A percentile compares a stretch with the other conserved stretches of the same genome.
Evolutionary conservation across 805 yeast genomes (phyloP).

Genomic region (Ogataea chonburiensis): DNA sequence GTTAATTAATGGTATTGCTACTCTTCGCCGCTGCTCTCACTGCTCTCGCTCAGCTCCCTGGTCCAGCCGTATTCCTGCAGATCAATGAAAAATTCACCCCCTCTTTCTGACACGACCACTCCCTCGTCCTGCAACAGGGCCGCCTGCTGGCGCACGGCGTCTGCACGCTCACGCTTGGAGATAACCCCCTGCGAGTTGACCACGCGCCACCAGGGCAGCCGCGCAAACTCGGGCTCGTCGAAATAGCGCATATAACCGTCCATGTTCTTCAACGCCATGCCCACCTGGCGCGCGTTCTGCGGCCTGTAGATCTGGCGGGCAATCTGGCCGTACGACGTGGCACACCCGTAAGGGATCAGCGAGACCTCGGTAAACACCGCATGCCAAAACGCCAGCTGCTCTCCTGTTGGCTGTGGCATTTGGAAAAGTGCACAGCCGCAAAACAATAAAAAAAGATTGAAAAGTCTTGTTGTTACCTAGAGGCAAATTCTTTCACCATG

Average conservation of each 20-base stretch:
- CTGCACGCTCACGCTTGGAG: constrained; percentile 46
- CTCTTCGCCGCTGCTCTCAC: too few species aligned
- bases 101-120: constrained; percentile 36
- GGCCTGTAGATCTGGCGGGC: constrained; percentile 65
- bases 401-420: constrained; percentile 41
- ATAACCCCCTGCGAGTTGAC: constrained; percentile 62
- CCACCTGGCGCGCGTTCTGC: constrained; percentile 70
- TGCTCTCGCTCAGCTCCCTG: constrained; percentile 48
- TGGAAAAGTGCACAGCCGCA: constrained; percentile 8
- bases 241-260: constrained; percentile 24
- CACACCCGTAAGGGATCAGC: constrained; percentile 60
- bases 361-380: constrained; percentile 57
- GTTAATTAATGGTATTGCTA: too few species aligned
- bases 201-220: constrained; percentile 83
- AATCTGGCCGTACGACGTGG: constrained; percentile 72
- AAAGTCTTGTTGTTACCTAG: constrained; percentile 7
- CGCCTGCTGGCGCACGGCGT: constrained; percentile 48
- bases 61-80: constrained; percentile 65
- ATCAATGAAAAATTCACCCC: constrained; percentile 38
- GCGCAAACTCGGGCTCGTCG: constrained; percentile 30
- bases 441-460: constrained; percentile 4
- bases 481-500: constrained; percentile 6
- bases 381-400: constrained; percentile 44
- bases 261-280: constrained; percentile 61
- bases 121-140: constrained; percentile 47